Evolutionary conservation across 2,329 filamentous ascomycete genomes (phyloP).

Genomic region (Alternaria hordeiaustralica): DNA sequence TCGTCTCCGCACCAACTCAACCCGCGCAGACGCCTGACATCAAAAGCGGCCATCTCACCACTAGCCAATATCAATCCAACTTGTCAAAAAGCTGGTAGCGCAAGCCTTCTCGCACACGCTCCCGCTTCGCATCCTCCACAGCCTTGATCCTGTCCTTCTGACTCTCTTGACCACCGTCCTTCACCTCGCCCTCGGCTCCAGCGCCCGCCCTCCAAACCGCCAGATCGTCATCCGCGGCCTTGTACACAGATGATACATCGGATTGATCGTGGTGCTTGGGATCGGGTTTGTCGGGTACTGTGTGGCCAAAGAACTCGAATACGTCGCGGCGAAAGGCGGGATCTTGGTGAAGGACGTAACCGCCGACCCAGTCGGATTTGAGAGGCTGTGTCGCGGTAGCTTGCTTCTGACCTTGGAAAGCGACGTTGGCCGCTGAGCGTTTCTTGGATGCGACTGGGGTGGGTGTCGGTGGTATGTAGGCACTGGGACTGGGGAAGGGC

Average conservation of each 20-base stretch:
- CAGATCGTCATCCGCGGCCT: conserved; percentile 17
- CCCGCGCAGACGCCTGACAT: not conserved
- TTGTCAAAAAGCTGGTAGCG: not conserved
- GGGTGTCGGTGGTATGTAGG: conserved; percentile 52
- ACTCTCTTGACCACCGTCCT: not conserved
- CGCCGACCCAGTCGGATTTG: conserved; percentile 68
- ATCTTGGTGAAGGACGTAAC: conserved; percentile 53
- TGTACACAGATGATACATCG: conserved; percentile 6
- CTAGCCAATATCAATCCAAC: not conserved
- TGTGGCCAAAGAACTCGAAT: conserved; percentile 8
- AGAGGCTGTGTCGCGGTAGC: conserved; percentile 51
- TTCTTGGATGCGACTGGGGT: conserved; percentile 28
- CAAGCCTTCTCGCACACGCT: not conserved
- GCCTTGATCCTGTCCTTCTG: not conserved
- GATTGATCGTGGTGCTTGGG: conserved; percentile 68
- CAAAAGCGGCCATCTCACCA: too few species aligned
- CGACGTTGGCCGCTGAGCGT: not conserved
- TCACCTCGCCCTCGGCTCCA: not conserved
- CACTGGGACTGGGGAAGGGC: conserved; percentile 53
- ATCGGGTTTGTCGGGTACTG: conserved; percentile 45
- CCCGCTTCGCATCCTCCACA: not conserved
- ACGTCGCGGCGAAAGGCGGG: conserved; percentile 9
- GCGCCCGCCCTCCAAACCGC: conserved; percentile 8
- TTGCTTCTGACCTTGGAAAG: not conserved
- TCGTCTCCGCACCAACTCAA: not conserved